Evolutionary conservation across 352 stramenopile species (phyloP).

Genomic region (Globisporangium takayamanum): DNA sequence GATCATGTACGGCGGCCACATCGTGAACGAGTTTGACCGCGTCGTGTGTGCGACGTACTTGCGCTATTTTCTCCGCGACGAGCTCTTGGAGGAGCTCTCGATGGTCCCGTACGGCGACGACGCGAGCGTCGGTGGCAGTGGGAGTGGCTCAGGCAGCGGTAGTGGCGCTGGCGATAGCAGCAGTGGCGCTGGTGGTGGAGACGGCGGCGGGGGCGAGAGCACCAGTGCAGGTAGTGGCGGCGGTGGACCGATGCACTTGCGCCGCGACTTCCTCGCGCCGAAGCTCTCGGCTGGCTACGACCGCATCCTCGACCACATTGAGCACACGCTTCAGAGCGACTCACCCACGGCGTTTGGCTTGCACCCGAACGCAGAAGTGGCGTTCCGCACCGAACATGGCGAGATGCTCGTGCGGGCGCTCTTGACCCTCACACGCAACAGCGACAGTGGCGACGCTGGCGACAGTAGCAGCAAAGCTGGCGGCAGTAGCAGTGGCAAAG

Average conservation of each 20-base stretch:
- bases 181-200: conserved; percentile 15
- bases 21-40: conserved; percentile 80
- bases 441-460: conserved; percentile 11
- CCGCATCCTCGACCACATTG: conserved; percentile 86
- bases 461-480: not conserved
- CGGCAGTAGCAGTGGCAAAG: conserved; percentile 16
- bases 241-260: conserved; percentile 17
- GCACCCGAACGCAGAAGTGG: conserved; percentile 92
- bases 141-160: not conserved
- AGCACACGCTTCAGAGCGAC: conserved; percentile 73
- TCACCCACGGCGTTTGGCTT: conserved; percentile 86
- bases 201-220: conserved; percentile 14
- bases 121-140: conserved; percentile 13
- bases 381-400: conserved; percentile 83
- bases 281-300: conserved; percentile 71
- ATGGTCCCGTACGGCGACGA: conserved; percentile 86
- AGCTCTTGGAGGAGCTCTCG: conserved; percentile 85
- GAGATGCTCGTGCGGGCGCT: conserved; percentile 75
- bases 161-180: conserved; percentile 9
- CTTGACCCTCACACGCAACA: conserved; percentile 52
- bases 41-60: conserved; percentile 82
- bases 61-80: conserved; percentile 83
- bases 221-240: conserved; percentile 6
- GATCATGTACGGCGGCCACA: conserved; percentile 88
- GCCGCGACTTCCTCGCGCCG: conserved; percentile 60